Evolutionary conservation across 768 basidiomycete genomes (phyloP), one percentile per base, ranked within the genome.

Genomic region (Neoboletus subvelutipes): DNA sequence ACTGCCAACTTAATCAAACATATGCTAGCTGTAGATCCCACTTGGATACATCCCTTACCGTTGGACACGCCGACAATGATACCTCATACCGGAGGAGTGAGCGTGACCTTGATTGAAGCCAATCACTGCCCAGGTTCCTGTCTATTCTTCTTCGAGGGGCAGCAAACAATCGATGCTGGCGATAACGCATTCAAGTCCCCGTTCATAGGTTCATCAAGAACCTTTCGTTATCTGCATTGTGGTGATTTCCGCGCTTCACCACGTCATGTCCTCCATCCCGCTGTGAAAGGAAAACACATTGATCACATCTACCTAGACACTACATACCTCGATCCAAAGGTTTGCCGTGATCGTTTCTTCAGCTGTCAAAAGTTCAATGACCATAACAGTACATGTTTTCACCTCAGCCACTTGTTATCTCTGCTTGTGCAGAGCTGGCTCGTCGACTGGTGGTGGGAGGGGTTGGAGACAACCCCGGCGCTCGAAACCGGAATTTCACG

Each of bases 41-140:
- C 89, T 75, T 98, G 92, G 92, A 87, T 99, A 0, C 81, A 89
- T 64, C 85, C 93, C 6, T 77, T 98, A 4, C 90, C 93, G 1
- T 83, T 94, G 81, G 83, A 97, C 70, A 76, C 76, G 0, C 81
- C 92, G 0, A 87, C 84, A 0, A 69, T 83, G 34, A 79, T 97
- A 54, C 92, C 96, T 1, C 74, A 90, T 62, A 92, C 93, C 0
- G 84, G 85, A 28, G 94, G 94, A 2, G 92, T 98, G 36, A 77
- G 75, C 37, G 95, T 98, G 5, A 98, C 94, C 2, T 83, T 95
- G 40, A 93, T 99, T n/a, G 92, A 97, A 66, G 97, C 96, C 11
- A 98, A 99, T 70, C 97, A 98, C 67, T 98, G 96, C 80, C 97
- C 97, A 6, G 97, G 97, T 5, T 97, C 94, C 2, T 92, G 87